A percentile compares a stretch with the other conserved stretches of the same genome.
These are phyloP conservation scores for Hordeum marinum DNA, from an alignment of 176 grass and related monocot species.

Conservation along the genomic window DNA sequence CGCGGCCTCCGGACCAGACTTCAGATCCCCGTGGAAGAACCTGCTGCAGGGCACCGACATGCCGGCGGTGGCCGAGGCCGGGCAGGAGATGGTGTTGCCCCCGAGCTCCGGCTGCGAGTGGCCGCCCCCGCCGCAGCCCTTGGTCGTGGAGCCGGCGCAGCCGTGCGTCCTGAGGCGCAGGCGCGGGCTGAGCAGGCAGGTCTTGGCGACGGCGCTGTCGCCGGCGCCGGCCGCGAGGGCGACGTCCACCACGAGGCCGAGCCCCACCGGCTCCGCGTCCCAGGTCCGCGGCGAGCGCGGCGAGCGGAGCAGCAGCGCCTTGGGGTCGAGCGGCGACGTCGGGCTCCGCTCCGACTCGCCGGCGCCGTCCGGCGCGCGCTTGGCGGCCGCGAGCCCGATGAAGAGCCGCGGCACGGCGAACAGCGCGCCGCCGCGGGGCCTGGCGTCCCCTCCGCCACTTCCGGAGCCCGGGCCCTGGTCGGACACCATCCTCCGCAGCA, in stretches of 20 bases:
- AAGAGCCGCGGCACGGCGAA: slow-evolving; percentile 72
- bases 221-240: slow-evolving; percentile 35
- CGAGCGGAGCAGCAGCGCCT: slow-evolving; percentile 48
- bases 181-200: slow-evolving; percentile 44
- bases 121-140: slow-evolving; percentile 39
- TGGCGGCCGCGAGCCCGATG: slow-evolving; percentile 57
- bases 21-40: slow-evolving; percentile 51
- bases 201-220: slow-evolving; percentile 4
- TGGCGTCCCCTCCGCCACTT: slow-evolving; percentile 10
- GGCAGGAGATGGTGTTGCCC: slow-evolving; percentile 56
- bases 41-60: slow-evolving; percentile 41
- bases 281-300: slow-evolving; percentile 60
- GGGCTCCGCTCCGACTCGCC: slow-evolving; percentile 68
- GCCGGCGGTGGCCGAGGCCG: slow-evolving; percentile 16
- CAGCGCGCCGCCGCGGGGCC: slow-evolving; percentile 36
- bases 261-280: slow-evolving; percentile 56
- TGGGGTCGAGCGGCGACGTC: slow-evolving; percentile 84
- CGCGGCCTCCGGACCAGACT: slow-evolving; percentile 48
- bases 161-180: slow-evolving; percentile 23
- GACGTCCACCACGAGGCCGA: slow-evolving; percentile 61
- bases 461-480: slow-evolving; percentile 30
- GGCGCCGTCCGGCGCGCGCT: slow-evolving; percentile 37
- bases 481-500: slow-evolving; percentile 61
- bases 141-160: slow-evolving; percentile 36
- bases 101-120: slow-evolving; percentile 51